Conservation (phyloP, 345 rosid genomes). For the Pistacia vera region DNA sequence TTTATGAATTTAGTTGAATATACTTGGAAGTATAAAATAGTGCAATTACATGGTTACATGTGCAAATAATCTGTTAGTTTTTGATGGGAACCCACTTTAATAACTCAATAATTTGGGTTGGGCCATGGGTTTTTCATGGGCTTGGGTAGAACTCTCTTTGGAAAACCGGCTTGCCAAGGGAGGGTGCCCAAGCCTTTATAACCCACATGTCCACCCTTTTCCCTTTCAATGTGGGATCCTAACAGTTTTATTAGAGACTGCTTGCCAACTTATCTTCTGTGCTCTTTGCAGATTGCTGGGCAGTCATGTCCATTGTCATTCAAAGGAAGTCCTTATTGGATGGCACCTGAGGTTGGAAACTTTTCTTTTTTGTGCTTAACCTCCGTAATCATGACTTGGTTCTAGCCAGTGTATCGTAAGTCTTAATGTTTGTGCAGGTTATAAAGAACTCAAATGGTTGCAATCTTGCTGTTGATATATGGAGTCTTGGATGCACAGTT, state of each 20-base stretch:
- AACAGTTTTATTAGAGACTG: neutral
- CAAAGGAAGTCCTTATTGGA: constrained; percentile 88
- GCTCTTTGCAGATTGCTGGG: constrained; percentile 65
- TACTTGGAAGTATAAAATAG: neutral
- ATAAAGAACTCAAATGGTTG: constrained; percentile 63
- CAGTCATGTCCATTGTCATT: constrained; percentile 78
- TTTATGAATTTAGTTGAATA: neutral
- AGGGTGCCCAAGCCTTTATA: too few relatives aligned
- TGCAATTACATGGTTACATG: neutral
- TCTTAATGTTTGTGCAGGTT: constrained; percentile 42
- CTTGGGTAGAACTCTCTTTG: too few relatives aligned
- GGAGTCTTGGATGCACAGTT: constrained; percentile 91
- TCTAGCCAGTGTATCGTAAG: neutral
- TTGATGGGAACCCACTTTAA: too few relatives aligned
- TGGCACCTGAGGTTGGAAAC: constrained; percentile 80
- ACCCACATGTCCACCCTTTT: too few relatives aligned
- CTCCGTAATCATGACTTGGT: neutral
- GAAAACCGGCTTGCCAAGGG: too few relatives aligned
- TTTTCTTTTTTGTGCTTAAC: constrained; percentile 5
- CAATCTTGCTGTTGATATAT: constrained; percentile 78
- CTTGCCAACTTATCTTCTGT: constrained; percentile 10
- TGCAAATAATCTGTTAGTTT: neutral
- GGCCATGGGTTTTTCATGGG: too few relatives aligned
- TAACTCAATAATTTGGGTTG: too few relatives aligned
- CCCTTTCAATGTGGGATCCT: too few relatives aligned